These are phyloP conservation scores for Lipomyces sp. DNA, from an alignment of 805 yeast genomes.

Conservation along the genomic window DNA sequence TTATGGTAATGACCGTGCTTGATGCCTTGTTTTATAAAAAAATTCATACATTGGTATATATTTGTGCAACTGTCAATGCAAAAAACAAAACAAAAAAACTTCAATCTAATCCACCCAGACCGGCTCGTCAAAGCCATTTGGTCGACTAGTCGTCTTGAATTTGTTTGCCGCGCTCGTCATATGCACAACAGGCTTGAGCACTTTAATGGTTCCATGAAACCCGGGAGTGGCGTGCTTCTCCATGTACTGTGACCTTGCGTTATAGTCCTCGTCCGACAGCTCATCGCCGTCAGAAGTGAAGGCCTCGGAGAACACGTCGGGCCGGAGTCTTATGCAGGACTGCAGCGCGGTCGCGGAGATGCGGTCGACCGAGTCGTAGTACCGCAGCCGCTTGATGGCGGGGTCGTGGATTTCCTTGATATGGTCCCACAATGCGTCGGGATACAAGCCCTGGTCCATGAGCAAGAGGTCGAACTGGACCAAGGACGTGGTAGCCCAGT, in stretches of 20 bases:
- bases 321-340: slow-evolving; percentile 32
- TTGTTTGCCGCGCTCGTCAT: slow-evolving; percentile 5
- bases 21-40: too few species aligned
- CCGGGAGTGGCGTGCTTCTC: slow-evolving; percentile 5
- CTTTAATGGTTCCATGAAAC: slow-evolving; percentile 6
- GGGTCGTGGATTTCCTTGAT: slow-evolving; percentile 29
- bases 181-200: slow-evolving; percentile 10
- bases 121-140: slow-evolving; percentile 12
- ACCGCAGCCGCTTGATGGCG: slow-evolving; percentile 29
- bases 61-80: too few species aligned
- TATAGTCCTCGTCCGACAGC: slow-evolving; percentile 9
- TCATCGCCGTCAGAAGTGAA: slow-evolving; percentile 1
- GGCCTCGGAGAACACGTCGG: slow-evolving; percentile 23
- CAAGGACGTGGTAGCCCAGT: slow-evolving; percentile 37
- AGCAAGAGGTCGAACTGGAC: slow-evolving; percentile 39
- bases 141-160: slow-evolving; percentile 3
- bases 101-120: neutral
- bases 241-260: neutral
- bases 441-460: slow-evolving; percentile 34
- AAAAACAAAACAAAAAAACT: too few species aligned
- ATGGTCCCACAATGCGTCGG: slow-evolving; percentile 31
- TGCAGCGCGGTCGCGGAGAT: slow-evolving; percentile 29
- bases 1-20: too few species aligned
- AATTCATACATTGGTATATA: too few species aligned
- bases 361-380: slow-evolving; percentile 28